phyloP scores from a whole-genome alignment of 129 eudicot genomes.

The Ambrosia trifida region DNA sequence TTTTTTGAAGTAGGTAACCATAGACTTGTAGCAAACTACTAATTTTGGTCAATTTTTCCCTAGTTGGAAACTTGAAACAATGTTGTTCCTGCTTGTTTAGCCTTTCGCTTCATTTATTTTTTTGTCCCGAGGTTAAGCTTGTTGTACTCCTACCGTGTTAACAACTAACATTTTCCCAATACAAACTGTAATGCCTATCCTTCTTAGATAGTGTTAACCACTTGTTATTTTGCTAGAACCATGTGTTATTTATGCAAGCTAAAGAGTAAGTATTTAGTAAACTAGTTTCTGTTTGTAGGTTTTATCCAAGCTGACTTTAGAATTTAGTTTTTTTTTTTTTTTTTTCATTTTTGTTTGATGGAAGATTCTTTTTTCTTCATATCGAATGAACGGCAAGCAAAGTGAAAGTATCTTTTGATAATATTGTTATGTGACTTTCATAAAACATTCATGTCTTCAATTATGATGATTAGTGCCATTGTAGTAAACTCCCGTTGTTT shows the following conservation, averaged over 20 bases:
- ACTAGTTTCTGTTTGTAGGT: not conserved
- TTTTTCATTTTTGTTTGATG: not conserved
- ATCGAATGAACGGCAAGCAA: not conserved
- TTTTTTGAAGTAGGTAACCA: conserved; percentile 7
- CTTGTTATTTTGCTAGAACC: conserved; percentile 3
- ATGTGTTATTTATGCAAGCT: not conserved
- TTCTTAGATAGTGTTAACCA: too few relatives aligned
- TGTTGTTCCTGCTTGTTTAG: not conserved
- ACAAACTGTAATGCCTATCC: too few relatives aligned
- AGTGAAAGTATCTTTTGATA: conserved; percentile 1
- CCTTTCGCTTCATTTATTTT: not conserved
- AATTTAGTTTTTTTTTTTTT: too few relatives aligned
- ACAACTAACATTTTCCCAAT: too few relatives aligned
- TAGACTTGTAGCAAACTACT: conserved; percentile 9
- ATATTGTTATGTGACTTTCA: not conserved
- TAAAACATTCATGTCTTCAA: conserved; percentile 12
- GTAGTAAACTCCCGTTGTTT: conserved; percentile 13
- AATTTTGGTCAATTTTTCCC: not conserved
- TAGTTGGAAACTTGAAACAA: conserved; percentile 6
- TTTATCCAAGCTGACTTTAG: not conserved
- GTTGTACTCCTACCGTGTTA: not conserved
- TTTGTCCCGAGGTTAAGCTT: not conserved
- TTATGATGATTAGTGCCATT: conserved; percentile 1
- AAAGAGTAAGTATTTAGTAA: not conserved
- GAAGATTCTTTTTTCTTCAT: not conserved